Percentiles rank a stretch among this genome's conserved stretches.
Conservation (phyloP, 805 yeast genomes). For the Starmerella tilneyi region DNA sequence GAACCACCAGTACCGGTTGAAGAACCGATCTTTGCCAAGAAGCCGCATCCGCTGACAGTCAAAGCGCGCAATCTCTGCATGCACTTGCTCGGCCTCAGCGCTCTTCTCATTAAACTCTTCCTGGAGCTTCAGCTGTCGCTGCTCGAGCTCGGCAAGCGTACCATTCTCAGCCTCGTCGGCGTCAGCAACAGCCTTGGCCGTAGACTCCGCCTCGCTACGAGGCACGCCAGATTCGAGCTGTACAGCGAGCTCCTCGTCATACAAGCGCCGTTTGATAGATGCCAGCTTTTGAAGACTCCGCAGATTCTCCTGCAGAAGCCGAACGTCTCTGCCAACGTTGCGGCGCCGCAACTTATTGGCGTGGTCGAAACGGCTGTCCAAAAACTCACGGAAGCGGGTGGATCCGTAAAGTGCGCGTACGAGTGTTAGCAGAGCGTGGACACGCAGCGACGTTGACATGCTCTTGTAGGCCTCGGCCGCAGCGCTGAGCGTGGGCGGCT, state of each 20-base stretch:
- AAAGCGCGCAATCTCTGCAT: conserved; percentile 40
- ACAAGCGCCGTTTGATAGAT: not conserved
- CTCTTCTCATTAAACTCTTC: conserved; percentile 39
- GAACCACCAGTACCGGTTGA: conserved; percentile 91
- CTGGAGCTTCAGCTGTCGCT: conserved; percentile 30
- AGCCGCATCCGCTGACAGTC: conserved; percentile 69
- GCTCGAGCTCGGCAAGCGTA: conserved; percentile 6
- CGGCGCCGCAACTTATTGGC: conserved; percentile 53
- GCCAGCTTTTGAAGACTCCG: conserved; percentile 6
- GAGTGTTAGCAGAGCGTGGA: conserved; percentile 50
- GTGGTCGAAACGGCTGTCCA: conserved; percentile 60
- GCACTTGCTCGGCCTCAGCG: conserved; percentile 43
- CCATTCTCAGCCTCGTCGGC: conserved; percentile 13
- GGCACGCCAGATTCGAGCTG: conserved; percentile 10
- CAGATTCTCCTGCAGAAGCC: conserved; percentile 43
- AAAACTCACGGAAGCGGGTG: conserved; percentile 45
- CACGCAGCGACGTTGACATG: conserved; percentile 44
- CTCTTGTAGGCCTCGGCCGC: conserved; percentile 47
- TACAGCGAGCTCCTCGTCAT: conserved; percentile 9
- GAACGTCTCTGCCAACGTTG: conserved; percentile 51
- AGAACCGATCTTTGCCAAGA: conserved; percentile 74
- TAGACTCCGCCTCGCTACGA: conserved; percentile 11
- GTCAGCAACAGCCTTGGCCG: conserved; percentile 8
- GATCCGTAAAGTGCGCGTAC: conserved; percentile 54
- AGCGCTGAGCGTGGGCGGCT: conserved; percentile 39